These are phyloP conservation scores for Malania oleifera DNA, from an alignment of 164 flowering plant species.

Conservation along the genomic window DNA sequence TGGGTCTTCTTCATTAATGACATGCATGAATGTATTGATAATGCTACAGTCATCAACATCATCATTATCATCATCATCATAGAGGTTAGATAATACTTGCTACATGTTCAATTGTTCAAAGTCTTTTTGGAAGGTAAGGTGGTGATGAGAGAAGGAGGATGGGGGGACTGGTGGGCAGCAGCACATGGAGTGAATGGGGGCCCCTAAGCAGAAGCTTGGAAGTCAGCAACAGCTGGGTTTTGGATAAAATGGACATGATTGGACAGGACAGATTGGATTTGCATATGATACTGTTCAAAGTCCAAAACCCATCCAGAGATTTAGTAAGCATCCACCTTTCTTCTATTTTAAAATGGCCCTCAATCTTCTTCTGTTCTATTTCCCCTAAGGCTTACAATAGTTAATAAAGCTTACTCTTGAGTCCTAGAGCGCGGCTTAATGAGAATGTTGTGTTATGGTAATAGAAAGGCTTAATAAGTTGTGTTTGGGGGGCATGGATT, in stretches of 20 bases:
- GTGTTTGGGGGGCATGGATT: too few species aligned
- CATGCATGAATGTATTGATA: too few species aligned
- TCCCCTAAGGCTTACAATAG: too few species aligned
- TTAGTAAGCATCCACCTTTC: background rate
- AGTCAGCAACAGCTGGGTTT: constrained; percentile 8
- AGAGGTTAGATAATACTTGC: too few species aligned
- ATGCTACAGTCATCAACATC: too few species aligned
- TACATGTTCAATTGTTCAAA: too few species aligned
- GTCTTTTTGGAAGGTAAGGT: background rate
- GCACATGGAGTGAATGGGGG: constrained; percentile 13
- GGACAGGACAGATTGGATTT: constrained; percentile 20
- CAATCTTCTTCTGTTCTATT: background rate
- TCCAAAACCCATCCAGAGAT: background rate
- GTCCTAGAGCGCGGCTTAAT: too few species aligned
- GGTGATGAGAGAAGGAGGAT: background rate
- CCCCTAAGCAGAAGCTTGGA: constrained; percentile 10
- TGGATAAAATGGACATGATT: constrained; percentile 12
- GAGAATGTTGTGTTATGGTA: too few species aligned
- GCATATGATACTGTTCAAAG: background rate
- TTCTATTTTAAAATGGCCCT: background rate
- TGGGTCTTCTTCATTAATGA: too few species aligned
- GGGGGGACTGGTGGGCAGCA: background rate
- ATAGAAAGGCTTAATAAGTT: too few species aligned
- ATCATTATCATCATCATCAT: too few species aligned
- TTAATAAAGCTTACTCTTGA: too few species aligned